These are phyloP conservation scores for Phlebiopsis gigantea DNA, from an alignment of 768 basidiomycete genomes.

Conservation along the genomic window DNA sequence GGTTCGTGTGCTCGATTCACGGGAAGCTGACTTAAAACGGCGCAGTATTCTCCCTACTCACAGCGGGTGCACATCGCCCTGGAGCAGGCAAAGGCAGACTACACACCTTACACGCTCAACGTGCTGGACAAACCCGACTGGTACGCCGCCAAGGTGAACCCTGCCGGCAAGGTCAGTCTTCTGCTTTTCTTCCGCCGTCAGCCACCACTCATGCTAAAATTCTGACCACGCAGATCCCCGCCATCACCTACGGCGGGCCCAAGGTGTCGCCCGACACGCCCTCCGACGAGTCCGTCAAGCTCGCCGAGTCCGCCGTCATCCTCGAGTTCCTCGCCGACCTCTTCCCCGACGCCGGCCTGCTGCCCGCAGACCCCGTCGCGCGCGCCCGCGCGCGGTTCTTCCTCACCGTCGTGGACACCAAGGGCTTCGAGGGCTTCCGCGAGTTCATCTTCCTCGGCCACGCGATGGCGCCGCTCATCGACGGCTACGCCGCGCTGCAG, in stretches of 20 bases:
- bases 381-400: conserved; percentile 61
- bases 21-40: not conserved
- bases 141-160: conserved; percentile 63
- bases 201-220: not conserved
- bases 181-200: too few species aligned
- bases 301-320: conserved; percentile 61
- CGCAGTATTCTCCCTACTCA: conserved; percentile 55
- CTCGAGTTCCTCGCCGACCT: conserved; percentile 65
- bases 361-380: conserved; percentile 48
- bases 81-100: conserved; percentile 41
- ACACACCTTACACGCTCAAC: conserved; percentile 51
- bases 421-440: conserved; percentile 24
- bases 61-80: conserved; percentile 61
- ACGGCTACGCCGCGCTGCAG: conserved; percentile 41
- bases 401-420: conserved; percentile 46
- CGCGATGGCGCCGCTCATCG: conserved; percentile 32
- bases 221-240: conserved; percentile 39
- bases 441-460: conserved; percentile 12
- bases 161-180: conserved; percentile 54
- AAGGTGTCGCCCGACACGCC: conserved; percentile 47
- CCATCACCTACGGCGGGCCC: conserved; percentile 56
- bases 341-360: conserved; percentile 39
- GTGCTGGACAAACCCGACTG: conserved; percentile 62
- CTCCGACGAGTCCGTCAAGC: conserved; percentile 52
- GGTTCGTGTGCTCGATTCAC: not conserved